Evolutionary conservation across 140 eudicot species (phyloP), one percentile per base, ranked within the genome.

Genomic region (Oenanthe javanica): DNA sequence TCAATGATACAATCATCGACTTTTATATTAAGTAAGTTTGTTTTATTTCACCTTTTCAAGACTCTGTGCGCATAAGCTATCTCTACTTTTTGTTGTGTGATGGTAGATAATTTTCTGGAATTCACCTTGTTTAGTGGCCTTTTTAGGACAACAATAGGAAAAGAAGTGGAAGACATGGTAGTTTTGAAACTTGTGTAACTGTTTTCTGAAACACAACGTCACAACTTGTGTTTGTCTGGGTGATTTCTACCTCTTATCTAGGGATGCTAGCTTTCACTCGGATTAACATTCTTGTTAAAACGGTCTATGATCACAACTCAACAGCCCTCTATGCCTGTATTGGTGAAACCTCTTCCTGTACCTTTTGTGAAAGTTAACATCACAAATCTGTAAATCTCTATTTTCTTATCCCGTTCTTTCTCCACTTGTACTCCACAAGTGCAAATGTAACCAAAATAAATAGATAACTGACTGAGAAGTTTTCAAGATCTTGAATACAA

Each of bases 1-100:
- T 95, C 79, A 95, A 95, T 81, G 99, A 95, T 84, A 95, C 99
- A 31, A 88, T 95, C 85, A 92, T 95, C 43, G 99, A 95, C 92
- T 95, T 95, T 75, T 95, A 95, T 82, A 92, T 95, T 76, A 95
- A 87, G 97, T 95, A 88, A 86, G 97, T 81, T 83, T 64, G 13
- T 74, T 70, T 70, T 10, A 71, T 11, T 27, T 45, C 43, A 69
- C 83, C 72, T 51, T 63, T 27, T 78, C 46, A 9, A 21, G 69
- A 77, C 19, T 67, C 31, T 38, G 71, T 40, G 11, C 31, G 18
- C 9, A 31, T 14, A 27, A 66, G 73, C 45, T 31, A 66, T 27
- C 73, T 66, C 21, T 9, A 9, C 45, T 27, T 67, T 66, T 67
- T 67, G 45, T 67, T 67, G 42, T 67, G 21, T 13, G 18, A 67